These are phyloP conservation scores for Hygrophorus russula DNA, from an alignment of 768 basidiomycete species.

Conservation along the genomic window DNA sequence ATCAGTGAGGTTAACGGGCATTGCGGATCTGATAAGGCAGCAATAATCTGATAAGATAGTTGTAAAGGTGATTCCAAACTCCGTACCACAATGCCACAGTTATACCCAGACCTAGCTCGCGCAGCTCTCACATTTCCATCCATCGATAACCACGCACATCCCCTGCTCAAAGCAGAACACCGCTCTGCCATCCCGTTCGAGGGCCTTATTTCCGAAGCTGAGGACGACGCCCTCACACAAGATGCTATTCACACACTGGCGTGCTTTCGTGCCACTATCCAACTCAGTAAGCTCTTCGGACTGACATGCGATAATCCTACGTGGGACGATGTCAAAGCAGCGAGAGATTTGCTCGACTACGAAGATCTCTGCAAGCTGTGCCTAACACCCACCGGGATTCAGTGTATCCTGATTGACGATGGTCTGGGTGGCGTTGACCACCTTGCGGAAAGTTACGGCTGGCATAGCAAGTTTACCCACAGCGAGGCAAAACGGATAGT, in stretches of 20 bases:
- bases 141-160: conserved; percentile 77
- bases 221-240: conserved; percentile 35
- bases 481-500: conserved; percentile 51
- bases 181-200: conserved; percentile 44
- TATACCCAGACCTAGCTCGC: conserved; percentile 12
- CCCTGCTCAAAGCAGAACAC: conserved; percentile 39
- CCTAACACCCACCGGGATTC: conserved; percentile 47
- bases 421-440: conserved; percentile 42
- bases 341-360: conserved; percentile 35
- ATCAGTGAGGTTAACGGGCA: conserved; percentile 48
- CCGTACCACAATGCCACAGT: too few relatives aligned
- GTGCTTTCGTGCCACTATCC: conserved; percentile 41
- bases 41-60: too few relatives aligned
- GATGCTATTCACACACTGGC: conserved; percentile 50
- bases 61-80: too few relatives aligned
- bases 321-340: conserved; percentile 52
- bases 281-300: conserved; percentile 42
- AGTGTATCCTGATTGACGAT: conserved; percentile 65
- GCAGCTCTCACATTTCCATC: conserved; percentile 32
- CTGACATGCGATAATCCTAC: conserved; percentile 22
- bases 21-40: conserved; percentile 14
- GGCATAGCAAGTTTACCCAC: conserved; percentile 53
- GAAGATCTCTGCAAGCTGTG: conserved; percentile 43
- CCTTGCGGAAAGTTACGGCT: conserved; percentile 37
- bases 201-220: conserved; percentile 55